A percentile compares a stretch with the other conserved stretches of the same genome.
phyloP scores from a whole-genome alignment of 2,329 filamentous ascomycete species.

The Helotiales sp. region DNA sequence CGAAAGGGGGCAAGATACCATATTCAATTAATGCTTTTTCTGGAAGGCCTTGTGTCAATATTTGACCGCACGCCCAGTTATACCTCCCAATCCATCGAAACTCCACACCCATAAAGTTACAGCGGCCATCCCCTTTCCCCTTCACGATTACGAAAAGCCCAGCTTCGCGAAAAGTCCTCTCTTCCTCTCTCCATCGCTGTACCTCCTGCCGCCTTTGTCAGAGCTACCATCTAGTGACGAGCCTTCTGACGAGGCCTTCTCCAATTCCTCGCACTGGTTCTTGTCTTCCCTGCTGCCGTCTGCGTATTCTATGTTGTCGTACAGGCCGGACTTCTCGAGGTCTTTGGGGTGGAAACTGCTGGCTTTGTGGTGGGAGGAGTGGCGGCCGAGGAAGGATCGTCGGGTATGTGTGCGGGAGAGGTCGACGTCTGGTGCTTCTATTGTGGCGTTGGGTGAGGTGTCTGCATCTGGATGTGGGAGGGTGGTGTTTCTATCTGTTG shows the following conservation, averaged over 20 bases:
- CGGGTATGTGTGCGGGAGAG: slow-evolving; percentile 40
- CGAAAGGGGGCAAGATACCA: not conserved
- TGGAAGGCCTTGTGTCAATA: not conserved
- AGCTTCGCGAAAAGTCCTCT: slow-evolving; percentile 31
- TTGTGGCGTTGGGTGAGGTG: slow-evolving; percentile 59
- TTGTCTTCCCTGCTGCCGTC: slow-evolving; percentile 31
- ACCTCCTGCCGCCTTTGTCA: slow-evolving; percentile 6
- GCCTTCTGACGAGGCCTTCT: slow-evolving; percentile 8
- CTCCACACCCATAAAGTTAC: slow-evolving; percentile 1
- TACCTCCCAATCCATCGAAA: not conserved
- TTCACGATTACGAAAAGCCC: slow-evolving; percentile 9
- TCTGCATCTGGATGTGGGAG: slow-evolving; percentile 66
- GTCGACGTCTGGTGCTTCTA: slow-evolving; percentile 59
- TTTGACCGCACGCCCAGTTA: not conserved
- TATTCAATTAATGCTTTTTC: slow-evolving; percentile 7
- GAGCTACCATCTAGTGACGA: not conserved
- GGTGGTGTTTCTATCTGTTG: slow-evolving; percentile 59
- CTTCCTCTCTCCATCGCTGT: slow-evolving; percentile 28
- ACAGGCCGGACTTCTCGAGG: slow-evolving; percentile 23
- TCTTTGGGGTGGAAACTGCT: slow-evolving; percentile 15
- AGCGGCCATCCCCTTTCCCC: not conserved
- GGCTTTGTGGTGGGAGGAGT: slow-evolving; percentile 23
- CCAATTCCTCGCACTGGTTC: slow-evolving; percentile 8
- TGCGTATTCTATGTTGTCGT: slow-evolving; percentile 35
- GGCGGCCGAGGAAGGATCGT: slow-evolving; percentile 27